Percentiles rank a stretch among this genome's conserved stretches.
phyloP scores from a whole-genome alignment of 352 stramenopile genomes.

The Lagenidium giganteum region DNA sequence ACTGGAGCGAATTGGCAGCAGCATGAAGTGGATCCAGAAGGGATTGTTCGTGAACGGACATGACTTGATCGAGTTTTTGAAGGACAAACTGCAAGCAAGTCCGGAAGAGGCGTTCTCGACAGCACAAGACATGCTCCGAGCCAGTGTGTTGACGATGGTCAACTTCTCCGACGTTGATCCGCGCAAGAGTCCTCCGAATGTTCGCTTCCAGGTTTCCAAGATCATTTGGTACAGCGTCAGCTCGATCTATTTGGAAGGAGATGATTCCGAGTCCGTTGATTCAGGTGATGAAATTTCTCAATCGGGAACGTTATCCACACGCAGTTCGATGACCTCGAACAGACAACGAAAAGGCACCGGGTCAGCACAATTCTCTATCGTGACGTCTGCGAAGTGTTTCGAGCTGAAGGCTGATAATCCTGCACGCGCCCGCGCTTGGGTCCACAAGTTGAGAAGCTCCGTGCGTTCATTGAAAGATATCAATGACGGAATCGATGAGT shows the following conservation, averaged over 20 bases:
- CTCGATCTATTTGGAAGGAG: slow-evolving; percentile 64
- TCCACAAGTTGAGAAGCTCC: neutral
- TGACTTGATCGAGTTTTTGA: slow-evolving; percentile 74
- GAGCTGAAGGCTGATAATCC: slow-evolving; percentile 74
- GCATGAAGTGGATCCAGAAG: slow-evolving; percentile 26
- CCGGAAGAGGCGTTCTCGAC: slow-evolving; percentile 67
- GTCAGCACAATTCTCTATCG: slow-evolving; percentile 84
- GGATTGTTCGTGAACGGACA: slow-evolving; percentile 78
- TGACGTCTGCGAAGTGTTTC: slow-evolving; percentile 82
- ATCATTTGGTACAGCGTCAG: slow-evolving; percentile 76
- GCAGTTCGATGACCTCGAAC: slow-evolving; percentile 14
- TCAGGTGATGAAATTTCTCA: slow-evolving; percentile 38
- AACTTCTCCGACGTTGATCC: slow-evolving; percentile 13
- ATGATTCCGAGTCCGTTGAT: slow-evolving; percentile 69
- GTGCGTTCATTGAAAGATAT: no score
- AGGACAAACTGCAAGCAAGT: no score
- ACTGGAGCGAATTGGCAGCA: slow-evolving; percentile 22
- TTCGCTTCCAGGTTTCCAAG: slow-evolving; percentile 75
- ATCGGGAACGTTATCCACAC: slow-evolving; percentile 13
- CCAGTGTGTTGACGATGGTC: slow-evolving; percentile 57
- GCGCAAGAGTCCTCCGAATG: slow-evolving; percentile 14
- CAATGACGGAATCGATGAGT: slow-evolving; percentile 5
- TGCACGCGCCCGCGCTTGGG: slow-evolving; percentile 29
- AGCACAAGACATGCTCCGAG: slow-evolving; percentile 70
- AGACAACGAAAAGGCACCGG: slow-evolving; percentile 22